Evolutionary conservation across 257 asterid species (phyloP), one percentile per base, ranked within the genome.

Genomic region (Avicennia marina): DNA sequence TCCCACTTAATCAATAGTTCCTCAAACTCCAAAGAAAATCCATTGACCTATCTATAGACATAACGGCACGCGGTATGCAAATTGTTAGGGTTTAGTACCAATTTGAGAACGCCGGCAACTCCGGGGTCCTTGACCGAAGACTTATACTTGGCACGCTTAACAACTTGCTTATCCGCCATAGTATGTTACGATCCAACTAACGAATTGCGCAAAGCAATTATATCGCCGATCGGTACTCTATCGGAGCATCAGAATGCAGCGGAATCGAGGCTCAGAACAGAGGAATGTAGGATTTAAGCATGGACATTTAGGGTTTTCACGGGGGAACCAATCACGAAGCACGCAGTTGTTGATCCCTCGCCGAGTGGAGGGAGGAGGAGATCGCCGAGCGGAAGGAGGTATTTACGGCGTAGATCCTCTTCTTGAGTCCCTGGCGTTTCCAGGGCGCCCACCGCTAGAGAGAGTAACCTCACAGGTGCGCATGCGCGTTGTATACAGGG

Each of bases 141-240:
- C 76, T 86, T 91, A 57, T 88, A 81, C 81, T 72, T 81, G 8
- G 87, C 95, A 44, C 84, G 84, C 86, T 85, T 91, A 25, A 77
- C 65, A 58, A 88, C 83, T 70, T 79, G 85, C 67, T 64, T 69
- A 53, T 83, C 98, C 48, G 90, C 76, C 97, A 91, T 85, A 59
- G 13, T 39, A 24, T 9, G 12, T 26, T 16, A 53, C 13, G 48
- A 49, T 6, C 26, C 26, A 38, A 42, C 15, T 26, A 32, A 19
- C 3, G 21, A 42, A 63, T 7, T n/a, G 9, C 10, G 13, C 2
- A 51, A 22, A 48, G 10, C 2, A 58, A 11, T 20, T 41, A 29
- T 26, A 10, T 31, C 18, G n/a, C 43, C 64, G 39, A 59, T 21
- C 53, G 38, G 20, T 4, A 53, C 64, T 67, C 27, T 11, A 55